Percentiles rank a stretch among this genome's conserved stretches.
These are phyloP conservation scores for Paramecium primaurelia DNA, from an alignment of 73 alveolate species.

Conservation along the genomic window DNA sequence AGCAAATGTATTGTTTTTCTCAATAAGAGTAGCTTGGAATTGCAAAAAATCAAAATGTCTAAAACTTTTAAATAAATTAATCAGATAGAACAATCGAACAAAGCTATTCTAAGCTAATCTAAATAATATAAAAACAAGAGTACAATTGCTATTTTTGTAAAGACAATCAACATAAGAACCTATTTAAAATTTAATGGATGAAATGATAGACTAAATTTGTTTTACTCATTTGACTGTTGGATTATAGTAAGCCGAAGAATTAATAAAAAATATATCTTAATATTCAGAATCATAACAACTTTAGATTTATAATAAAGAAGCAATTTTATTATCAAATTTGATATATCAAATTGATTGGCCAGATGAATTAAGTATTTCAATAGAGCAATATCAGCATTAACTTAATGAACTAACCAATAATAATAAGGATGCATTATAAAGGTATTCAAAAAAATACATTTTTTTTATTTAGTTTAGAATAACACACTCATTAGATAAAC, in stretches of 20 bases:
- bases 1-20: not conserved
- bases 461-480: not conserved
- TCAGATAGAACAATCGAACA: not conserved
- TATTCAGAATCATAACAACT: not conserved
- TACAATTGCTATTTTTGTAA: not conserved
- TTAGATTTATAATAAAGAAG: not conserved
- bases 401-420: not conserved
- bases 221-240: not conserved
- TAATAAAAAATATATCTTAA: not conserved
- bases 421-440: not conserved
- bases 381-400: not conserved
- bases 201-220: not conserved
- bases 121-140: not conserved
- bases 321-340: not conserved
- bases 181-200: slow-evolving; percentile 2
- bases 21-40: not conserved
- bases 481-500: not conserved
- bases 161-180: not conserved
- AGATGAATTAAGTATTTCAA: not conserved
- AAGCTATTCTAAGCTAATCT: not conserved
- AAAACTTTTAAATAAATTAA: not conserved
- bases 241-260: not conserved
- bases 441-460: not conserved
- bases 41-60: not conserved
- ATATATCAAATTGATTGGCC: not conserved